Evolutionary conservation across 176 grass and related monocot genomes (phyloP).

Genomic region (Ampelocalamus luodianensis): DNA sequence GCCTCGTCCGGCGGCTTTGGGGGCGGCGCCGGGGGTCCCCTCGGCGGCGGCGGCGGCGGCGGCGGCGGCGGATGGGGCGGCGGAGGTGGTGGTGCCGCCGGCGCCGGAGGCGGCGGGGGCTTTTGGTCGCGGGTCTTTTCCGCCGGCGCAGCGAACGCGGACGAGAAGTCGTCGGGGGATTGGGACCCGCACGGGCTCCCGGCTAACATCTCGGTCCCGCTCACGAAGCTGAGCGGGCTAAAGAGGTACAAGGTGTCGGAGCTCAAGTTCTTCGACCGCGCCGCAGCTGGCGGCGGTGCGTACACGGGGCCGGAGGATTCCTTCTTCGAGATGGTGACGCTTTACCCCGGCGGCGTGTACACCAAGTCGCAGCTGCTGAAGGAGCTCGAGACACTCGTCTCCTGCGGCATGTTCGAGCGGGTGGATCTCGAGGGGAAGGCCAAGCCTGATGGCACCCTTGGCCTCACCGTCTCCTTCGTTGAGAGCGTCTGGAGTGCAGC

Average conservation of each 20-base stretch:
- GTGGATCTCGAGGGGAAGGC: slow-evolving; percentile 90
- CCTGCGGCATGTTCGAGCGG: slow-evolving; percentile 93
- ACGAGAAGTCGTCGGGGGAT: slow-evolving; percentile 57
- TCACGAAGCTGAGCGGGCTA: slow-evolving; percentile 84
- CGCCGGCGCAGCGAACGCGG: slow-evolving; percentile 63
- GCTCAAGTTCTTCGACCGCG: slow-evolving; percentile 83
- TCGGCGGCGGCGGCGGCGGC: slow-evolving; percentile 31
- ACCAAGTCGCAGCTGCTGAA: slow-evolving; percentile 88
- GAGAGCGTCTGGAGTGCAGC: slow-evolving; percentile 89
- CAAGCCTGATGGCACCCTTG: slow-evolving; percentile 86
- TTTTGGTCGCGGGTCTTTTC: slow-evolving; percentile 80
- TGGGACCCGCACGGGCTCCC: slow-evolving; percentile 91
- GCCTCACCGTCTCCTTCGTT: slow-evolving; percentile 69
- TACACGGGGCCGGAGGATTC: slow-evolving; percentile 76
- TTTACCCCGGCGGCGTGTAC: slow-evolving; percentile 88
- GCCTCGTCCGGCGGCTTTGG: slow-evolving; percentile 57
- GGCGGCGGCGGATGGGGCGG: slow-evolving; percentile 62
- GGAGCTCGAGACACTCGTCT: slow-evolving; percentile 88
- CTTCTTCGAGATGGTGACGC: slow-evolving; percentile 95
- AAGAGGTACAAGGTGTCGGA: slow-evolving; percentile 92
- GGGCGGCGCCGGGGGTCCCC: slow-evolving; percentile 47
- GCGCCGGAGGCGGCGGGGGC: slow-evolving; percentile 52
- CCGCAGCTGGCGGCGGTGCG: slow-evolving; percentile 24
- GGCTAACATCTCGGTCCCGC: slow-evolving; percentile 64
- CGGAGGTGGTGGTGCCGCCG: slow-evolving; percentile 51